A percentile compares a stretch with the other conserved stretches of the same genome.
These are phyloP conservation scores for Lumnitzera racemosa DNA, from an alignment of 345 rosid species.

Conservation along the genomic window DNA sequence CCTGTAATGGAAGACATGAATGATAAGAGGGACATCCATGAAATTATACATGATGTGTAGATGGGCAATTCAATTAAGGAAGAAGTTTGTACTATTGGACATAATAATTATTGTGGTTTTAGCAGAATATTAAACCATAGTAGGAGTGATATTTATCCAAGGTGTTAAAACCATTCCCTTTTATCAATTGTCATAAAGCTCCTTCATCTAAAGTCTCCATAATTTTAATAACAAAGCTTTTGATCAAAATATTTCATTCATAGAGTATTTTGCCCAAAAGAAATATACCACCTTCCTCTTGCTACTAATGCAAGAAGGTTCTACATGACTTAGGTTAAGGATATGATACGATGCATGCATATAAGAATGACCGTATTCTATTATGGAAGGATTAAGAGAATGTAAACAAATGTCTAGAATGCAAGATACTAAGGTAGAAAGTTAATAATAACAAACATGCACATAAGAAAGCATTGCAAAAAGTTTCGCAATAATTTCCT, in stretches of 20 bases:
- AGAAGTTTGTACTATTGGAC: too few species aligned
- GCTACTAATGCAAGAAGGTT: conserved; percentile 5
- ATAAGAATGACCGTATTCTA: too few species aligned
- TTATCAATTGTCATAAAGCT: conserved; percentile 2
- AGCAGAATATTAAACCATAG: too few species aligned
- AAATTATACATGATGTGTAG: too few species aligned
- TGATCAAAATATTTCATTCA: neutral
- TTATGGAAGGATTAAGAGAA: too few species aligned
- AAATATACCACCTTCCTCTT: neutral
- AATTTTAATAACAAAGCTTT: conserved; percentile 14
- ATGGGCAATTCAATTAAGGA: too few species aligned
- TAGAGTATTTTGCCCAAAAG: neutral
- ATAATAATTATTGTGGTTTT: too few species aligned
- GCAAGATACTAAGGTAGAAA: neutral
- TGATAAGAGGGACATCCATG: too few species aligned
- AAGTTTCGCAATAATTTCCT: conserved; percentile 4
- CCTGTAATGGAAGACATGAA: too few species aligned
- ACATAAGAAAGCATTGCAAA: neutral
- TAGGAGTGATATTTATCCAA: too few species aligned
- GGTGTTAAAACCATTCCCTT: too few species aligned
- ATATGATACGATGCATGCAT: neutral
- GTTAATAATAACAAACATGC: neutral
- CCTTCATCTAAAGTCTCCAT: conserved; percentile 6
- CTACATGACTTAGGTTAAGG: neutral
- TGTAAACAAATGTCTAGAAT: too few species aligned